Percentiles rank a stretch among this genome's conserved stretches.
Evolutionary conservation across 495 filamentous ascomycete species (phyloP).

Genomic region (Trichocladium antarcticum): DNA sequence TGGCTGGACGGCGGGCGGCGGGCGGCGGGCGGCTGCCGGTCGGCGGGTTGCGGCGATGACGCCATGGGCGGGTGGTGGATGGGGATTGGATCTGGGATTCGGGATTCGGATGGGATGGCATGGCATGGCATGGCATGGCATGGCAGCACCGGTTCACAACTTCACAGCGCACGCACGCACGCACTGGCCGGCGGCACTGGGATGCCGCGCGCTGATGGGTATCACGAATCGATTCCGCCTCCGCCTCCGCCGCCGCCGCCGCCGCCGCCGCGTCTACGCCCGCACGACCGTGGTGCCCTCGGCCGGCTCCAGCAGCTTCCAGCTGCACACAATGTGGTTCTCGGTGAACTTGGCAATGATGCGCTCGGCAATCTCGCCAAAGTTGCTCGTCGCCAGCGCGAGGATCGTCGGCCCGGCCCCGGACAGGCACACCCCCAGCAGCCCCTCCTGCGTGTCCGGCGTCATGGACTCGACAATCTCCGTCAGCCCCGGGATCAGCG

Average conservation of each 20-base stretch:
- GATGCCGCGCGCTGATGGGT: too few relatives aligned
- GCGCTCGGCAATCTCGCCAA: conserved; percentile 67
- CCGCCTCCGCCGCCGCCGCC: background rate
- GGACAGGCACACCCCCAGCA: conserved; percentile 84
- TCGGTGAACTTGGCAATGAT: conserved; percentile 56
- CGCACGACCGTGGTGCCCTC: conserved; percentile 60
- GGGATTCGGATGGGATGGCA: too few relatives aligned
- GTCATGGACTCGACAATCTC: conserved; percentile 80
- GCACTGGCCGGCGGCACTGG: too few relatives aligned
- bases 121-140: too few relatives aligned
- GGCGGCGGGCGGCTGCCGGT: too few relatives aligned
- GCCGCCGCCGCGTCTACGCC: conserved; percentile 11
- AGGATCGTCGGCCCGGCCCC: conserved; percentile 92
- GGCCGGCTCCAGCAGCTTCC: conserved; percentile 80
- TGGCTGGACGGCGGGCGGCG: too few relatives aligned
- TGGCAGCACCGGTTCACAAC: too few relatives aligned
- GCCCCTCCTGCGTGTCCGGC: conserved; percentile 70
- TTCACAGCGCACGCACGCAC: too few relatives aligned
- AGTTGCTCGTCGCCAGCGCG: conserved; percentile 78
- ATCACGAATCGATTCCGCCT: background rate
- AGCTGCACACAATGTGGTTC: conserved; percentile 60
- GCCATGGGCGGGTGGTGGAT: too few relatives aligned
- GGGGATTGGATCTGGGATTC: too few relatives aligned
- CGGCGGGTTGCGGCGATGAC: too few relatives aligned
- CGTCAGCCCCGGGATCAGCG: conserved; percentile 79